Evolutionary conservation across 2,329 filamentous ascomycete genomes (phyloP).

Genomic region (Blastomyces emzantsi): DNA sequence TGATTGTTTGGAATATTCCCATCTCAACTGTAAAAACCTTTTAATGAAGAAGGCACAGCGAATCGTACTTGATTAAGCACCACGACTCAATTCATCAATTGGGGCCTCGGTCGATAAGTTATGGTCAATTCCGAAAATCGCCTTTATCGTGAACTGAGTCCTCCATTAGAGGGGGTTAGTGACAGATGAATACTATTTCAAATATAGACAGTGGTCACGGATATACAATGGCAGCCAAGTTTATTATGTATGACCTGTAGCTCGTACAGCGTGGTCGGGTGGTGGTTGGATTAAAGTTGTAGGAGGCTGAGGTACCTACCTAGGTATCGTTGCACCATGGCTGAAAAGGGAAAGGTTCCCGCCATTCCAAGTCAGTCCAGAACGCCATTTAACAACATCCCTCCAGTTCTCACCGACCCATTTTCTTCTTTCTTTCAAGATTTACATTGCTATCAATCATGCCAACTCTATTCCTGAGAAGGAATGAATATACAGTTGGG

Average conservation of each 20-base stretch:
- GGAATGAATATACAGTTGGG: not conserved
- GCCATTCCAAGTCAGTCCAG: too few relatives aligned
- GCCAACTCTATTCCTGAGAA: not conserved
- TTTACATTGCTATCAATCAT: not conserved
- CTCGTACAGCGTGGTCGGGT: too few relatives aligned
- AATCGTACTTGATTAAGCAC: not conserved
- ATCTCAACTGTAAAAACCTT: not conserved
- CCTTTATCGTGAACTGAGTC: too few relatives aligned
- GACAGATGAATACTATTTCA: not conserved
- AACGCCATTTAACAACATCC: not conserved
- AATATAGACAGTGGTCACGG: not conserved
- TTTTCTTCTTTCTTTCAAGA: not conserved
- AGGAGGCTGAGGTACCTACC: too few relatives aligned
- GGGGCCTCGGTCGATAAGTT: too few relatives aligned
- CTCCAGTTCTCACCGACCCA: not conserved
- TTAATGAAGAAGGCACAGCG: too few relatives aligned
- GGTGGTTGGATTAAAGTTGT: not conserved
- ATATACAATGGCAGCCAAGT: not conserved
- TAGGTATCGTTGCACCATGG: not conserved
- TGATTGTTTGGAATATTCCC: not conserved
- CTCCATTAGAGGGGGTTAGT: not conserved
- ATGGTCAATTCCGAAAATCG: too few relatives aligned
- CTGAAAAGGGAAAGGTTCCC: not conserved
- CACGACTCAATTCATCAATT: too few relatives aligned
- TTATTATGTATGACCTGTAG: too few relatives aligned